Evolutionary conservation across 2,329 filamentous ascomycete species (phyloP), one percentile per base, ranked within the genome.

Genomic region (Elsinoe necatrix): DNA sequence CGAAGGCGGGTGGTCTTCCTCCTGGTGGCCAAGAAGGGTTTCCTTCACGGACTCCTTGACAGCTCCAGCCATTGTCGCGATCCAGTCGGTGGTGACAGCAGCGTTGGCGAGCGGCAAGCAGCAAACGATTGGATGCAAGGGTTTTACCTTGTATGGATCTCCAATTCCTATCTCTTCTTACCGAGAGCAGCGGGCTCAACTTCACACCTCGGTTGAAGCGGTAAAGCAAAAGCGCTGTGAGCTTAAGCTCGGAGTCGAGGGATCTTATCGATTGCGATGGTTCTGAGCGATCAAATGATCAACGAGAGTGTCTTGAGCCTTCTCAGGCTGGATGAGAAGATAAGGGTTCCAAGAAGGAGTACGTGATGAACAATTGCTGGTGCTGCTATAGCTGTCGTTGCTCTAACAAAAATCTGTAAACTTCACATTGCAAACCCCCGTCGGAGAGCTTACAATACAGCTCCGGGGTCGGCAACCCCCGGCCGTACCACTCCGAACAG

Each of bases 1-100:
- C 50, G 89, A 90, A 63, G 92, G 74, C 69, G 86, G 78, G 27
- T 78, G 73, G 64, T 77, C 77, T 35, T 76, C 71, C 23, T 64
- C 59, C 57, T 75, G 72, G 56, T 72, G 73, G 63, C 89, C 89
- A 59, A 93, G 73, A 65, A 95, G 79, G 64, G 81, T 63, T 66
- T 76, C 75, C 63, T 72, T 71, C 60, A 77, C 73, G 65, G 71
- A 82, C 75, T 91, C 89, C 76, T 89, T 95, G 70, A 95, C 83
- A 60, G 80, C 61, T 52, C 29, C 48, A 23, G 66, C 63, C 66
- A 70, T 70, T 61, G 64, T 65, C 31, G 25, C 14, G 31, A 52
- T 52, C 48, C 48, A 39, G 48, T 21, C 14, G 45, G 60, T 57
- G 27, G 63, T 14, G 45, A 31, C 31, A 12, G 34, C 31, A 21